A percentile compares a stretch with the other conserved stretches of the same genome.
phyloP scores from a whole-genome alignment of 495 filamentous ascomycete species.

The Aspergillus funiculosus region DNA sequence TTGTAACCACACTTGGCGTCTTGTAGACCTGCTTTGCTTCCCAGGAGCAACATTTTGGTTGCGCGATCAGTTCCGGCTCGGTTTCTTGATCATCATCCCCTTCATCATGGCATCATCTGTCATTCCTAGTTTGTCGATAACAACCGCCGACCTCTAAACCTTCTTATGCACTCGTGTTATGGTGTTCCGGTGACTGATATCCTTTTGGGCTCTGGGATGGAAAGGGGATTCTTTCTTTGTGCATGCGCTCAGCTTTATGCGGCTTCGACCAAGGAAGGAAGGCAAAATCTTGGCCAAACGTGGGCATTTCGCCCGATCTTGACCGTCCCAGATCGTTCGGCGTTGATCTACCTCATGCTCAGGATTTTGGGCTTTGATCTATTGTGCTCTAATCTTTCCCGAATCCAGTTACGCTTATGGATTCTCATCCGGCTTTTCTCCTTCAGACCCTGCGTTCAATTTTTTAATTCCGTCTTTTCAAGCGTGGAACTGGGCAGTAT shows the following conservation, averaged over 20 bases:
- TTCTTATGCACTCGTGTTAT: constrained; percentile 15
- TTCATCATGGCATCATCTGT: constrained; percentile 6
- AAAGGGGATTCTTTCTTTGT: constrained; percentile 9
- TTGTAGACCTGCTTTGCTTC: constrained; percentile 24
- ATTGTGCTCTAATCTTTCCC: constrained; percentile 10
- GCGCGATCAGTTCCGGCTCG: constrained; percentile 10
- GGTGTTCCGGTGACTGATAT: constrained; percentile 19
- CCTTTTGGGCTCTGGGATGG: constrained; percentile 14
- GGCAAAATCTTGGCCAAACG: constrained; percentile 9
- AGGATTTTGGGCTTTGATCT: constrained; percentile 17
- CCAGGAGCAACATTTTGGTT: constrained; percentile 23
- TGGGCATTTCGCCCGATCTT: constrained; percentile 11
- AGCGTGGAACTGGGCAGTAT: constrained; percentile 22
- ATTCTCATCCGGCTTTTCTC: constrained; percentile 5
- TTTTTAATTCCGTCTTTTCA: constrained; percentile 19
- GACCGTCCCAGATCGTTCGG: constrained; percentile 13
- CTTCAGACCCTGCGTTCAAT: constrained; percentile 13
- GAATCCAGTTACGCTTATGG: constrained; percentile 15
- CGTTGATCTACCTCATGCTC: constrained; percentile 20
- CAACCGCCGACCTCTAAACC: constrained; percentile 5
- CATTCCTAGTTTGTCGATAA: constrained; percentile 5
- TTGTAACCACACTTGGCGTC: constrained; percentile 23
- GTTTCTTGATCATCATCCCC: constrained; percentile 2
- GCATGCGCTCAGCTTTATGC: constrained; percentile 13
- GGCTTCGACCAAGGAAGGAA: constrained; percentile 10